phyloP scores from a whole-genome alignment of 2,329 filamentous ascomycete species.

The Furcasterigmium furcatum region DNA sequence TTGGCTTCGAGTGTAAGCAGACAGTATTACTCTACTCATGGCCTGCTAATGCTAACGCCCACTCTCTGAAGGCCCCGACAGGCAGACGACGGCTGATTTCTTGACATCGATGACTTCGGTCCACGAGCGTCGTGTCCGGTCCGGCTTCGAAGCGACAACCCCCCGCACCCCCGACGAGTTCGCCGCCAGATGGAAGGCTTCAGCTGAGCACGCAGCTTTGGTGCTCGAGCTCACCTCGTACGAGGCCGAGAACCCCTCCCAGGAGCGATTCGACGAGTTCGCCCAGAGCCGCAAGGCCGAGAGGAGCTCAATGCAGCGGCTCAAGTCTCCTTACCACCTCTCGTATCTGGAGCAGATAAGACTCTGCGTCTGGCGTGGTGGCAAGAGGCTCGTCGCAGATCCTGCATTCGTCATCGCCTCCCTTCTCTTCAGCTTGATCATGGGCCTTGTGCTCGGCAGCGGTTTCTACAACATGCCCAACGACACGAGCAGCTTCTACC shows the following conservation, averaged over 20 bases:
- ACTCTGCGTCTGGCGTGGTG: slow-evolving; percentile 58
- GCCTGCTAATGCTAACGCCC: background rate
- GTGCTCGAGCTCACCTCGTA: slow-evolving; percentile 4
- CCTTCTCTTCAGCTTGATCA: slow-evolving; percentile 34
- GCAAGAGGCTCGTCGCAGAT: slow-evolving; percentile 64
- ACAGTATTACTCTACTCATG: too few species aligned
- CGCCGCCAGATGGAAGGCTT: slow-evolving; percentile 9
- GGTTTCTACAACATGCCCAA: slow-evolving; percentile 60
- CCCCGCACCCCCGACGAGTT: slow-evolving; percentile 61
- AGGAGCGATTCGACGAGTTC: slow-evolving; percentile 10
- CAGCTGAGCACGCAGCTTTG: slow-evolving; percentile 1
- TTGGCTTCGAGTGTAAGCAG: slow-evolving; percentile 51
- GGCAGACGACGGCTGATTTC: slow-evolving; percentile 68
- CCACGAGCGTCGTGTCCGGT: slow-evolving; percentile 57
- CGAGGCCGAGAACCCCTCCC: slow-evolving; percentile 2
- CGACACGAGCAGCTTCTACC: slow-evolving; percentile 55
- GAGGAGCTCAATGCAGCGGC: slow-evolving; percentile 50
- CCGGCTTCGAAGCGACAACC: slow-evolving; percentile 43
- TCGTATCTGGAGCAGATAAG: slow-evolving; percentile 60
- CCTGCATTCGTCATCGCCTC: slow-evolving; percentile 64
- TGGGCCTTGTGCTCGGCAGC: slow-evolving; percentile 57
- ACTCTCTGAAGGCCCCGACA: slow-evolving; percentile 17
- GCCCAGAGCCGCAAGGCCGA: slow-evolving; percentile 8
- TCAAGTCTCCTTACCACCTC: slow-evolving; percentile 62
- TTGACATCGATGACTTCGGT: slow-evolving; percentile 67